Evolutionary conservation across 1,284 basidiomycete genomes (phyloP).

Genomic region (Gastroboletus turbinatus): DNA sequence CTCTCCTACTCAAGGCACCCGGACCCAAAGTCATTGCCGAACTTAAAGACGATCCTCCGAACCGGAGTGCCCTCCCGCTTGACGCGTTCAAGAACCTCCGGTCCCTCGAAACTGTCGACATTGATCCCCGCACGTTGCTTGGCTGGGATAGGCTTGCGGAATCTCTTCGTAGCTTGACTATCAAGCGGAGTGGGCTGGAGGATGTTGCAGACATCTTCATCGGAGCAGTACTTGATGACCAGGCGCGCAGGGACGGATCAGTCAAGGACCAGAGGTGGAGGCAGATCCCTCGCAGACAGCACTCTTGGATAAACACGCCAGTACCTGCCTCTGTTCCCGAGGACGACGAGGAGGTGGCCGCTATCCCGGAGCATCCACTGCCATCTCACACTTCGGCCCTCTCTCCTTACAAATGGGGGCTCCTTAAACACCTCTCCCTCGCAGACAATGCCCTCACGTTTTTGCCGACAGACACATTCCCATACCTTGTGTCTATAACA

Average conservation of each 20-base stretch:
- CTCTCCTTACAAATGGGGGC: constrained; percentile 74
- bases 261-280: constrained; percentile 47
- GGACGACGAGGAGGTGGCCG: constrained; percentile 48
- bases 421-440: constrained; percentile 76
- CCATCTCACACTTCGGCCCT: constrained; percentile 41
- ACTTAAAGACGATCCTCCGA: constrained; percentile 69
- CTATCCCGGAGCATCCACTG: constrained; percentile 28
- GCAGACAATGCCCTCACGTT: constrained; percentile 84
- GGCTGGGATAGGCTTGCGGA: constrained; percentile 84
- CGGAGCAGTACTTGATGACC: constrained; percentile 74
- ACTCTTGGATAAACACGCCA: constrained; percentile 52
- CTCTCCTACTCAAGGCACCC: constrained; percentile 62
- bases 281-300: constrained; percentile 45
- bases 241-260: constrained; percentile 58
- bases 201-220: constrained; percentile 83
- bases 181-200: constrained; percentile 78
- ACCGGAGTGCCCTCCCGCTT: constrained; percentile 75
- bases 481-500: constrained; percentile 72
- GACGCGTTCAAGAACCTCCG: constrained; percentile 83
- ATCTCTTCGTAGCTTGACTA: constrained; percentile 69
- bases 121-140: constrained; percentile 81
- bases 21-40: constrained; percentile 68
- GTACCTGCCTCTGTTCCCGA: constrained; percentile 63
- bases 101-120: constrained; percentile 70
- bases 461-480: constrained; percentile 71